Evolutionary conservation across 2,329 filamentous ascomycete genomes (phyloP).

Genomic region (Furcasterigmium furcatum): DNA sequence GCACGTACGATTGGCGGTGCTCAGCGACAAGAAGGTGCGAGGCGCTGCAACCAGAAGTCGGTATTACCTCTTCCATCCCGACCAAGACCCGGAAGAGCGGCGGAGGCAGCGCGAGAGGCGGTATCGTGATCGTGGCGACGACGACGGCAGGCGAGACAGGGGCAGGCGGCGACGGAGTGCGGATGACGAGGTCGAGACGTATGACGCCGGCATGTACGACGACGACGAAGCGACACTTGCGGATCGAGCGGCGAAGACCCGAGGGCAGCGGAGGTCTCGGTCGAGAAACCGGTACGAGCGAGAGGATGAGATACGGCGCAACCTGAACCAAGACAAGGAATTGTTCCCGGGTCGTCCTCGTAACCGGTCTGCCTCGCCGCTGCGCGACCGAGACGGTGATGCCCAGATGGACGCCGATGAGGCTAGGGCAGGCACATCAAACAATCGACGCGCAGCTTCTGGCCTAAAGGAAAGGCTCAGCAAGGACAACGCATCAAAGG

Average conservation of each 20-base stretch:
- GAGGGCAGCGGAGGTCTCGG: slow-evolving; percentile 23
- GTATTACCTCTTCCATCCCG: slow-evolving; percentile 90
- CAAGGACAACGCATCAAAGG: slow-evolving; percentile 25
- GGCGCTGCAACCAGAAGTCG: slow-evolving; percentile 79
- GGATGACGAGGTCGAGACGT: slow-evolving; percentile 50
- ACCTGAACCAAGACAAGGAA: slow-evolving; percentile 54
- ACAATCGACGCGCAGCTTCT: slow-evolving; percentile 28
- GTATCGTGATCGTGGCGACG: slow-evolving; percentile 57
- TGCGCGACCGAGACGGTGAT: slow-evolving; percentile 38
- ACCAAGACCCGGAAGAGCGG: slow-evolving; percentile 78
- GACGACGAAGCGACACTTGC: slow-evolving; percentile 51
- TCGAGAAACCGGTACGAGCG: slow-evolving; percentile 18
- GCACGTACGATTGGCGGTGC: slow-evolving; percentile 69
- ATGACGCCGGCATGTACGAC: slow-evolving; percentile 80
- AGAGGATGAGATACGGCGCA: slow-evolving; percentile 22
- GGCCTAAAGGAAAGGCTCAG: slow-evolving; percentile 28
- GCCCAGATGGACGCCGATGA: slow-evolving; percentile 27
- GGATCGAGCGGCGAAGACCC: slow-evolving; percentile 17
- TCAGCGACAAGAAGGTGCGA: slow-evolving; percentile 73
- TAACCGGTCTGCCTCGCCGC: slow-evolving; percentile 51
- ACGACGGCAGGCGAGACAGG: slow-evolving; percentile 23
- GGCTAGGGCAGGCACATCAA: slow-evolving; percentile 18
- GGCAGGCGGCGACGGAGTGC: slow-evolving; percentile 34
- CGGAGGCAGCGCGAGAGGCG: slow-evolving; percentile 51
- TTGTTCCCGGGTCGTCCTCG: slow-evolving; percentile 52